Evolutionary conservation across 1,139 yeast genomes (phyloP), one percentile per base, ranked within the genome.

Genomic region (Blastobotrys indianensis): DNA sequence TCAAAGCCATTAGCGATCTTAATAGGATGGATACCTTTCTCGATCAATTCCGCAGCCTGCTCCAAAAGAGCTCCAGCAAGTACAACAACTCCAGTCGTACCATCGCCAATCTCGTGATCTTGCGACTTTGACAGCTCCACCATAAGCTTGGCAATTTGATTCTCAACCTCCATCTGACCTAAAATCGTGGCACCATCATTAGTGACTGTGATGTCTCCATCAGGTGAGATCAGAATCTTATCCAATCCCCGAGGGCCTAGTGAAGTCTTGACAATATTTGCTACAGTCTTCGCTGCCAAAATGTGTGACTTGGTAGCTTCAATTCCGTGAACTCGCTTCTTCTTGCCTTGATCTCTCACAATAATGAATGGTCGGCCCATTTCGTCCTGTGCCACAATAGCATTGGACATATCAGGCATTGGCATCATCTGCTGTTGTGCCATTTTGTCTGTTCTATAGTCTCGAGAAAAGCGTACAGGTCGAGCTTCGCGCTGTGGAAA

Each of bases 21-120:
- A 56, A 94, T 87, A 46, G 98, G 98, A 62, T 94, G 98, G 52
- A 94, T 90, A 46, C 97, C 98, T 70, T 86, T 87, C 60, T 92
- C 97, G 57, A 94, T 87, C 57, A 94, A 77, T 63, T 88, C 97
- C 49, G 85, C 70, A 1, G 98, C 97, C 69, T 92, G 96, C 64
- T 92, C 98, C 51, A 94, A 74, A 55, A 94, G 73, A 1, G 97
- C 95, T 57, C 95, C 86, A 1, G 98, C 97, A 45, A 94, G 72
- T 1, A 94, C 97, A 48, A 92, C 98, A 31, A 94, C 99, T 60
- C 98, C 98, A 3, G 99, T 94, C 36, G 99, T 94, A 62, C 99
- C 99, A 64, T 94, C 99, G 48, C 99, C 99, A 61, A 94, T 88
- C 69, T 94, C 98, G 62, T 92, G 97, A 66, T 94, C 99, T 71